Percentiles rank a stretch among this genome's conserved stretches.
Evolutionary conservation across 1,139 yeast genomes (phyloP).

Genomic region (Chernovozyma aurita): DNA sequence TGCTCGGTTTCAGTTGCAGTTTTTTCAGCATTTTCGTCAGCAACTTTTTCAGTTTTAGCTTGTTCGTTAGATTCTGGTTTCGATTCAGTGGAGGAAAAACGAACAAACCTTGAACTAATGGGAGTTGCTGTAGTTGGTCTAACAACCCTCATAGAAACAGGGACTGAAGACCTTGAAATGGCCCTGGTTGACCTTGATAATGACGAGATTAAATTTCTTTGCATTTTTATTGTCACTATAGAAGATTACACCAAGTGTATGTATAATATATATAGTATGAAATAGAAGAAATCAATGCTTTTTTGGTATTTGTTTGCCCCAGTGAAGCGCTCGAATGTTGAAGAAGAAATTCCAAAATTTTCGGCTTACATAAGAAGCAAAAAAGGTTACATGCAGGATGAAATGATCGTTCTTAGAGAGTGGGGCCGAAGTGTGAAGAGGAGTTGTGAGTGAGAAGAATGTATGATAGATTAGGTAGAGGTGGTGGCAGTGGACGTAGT

Average conservation of each 20-base stretch:
- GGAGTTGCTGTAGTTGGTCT: slow-evolving; percentile 3
- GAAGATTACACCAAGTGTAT: too few species aligned
- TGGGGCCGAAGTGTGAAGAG: too few species aligned
- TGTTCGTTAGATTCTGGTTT: slow-evolving; percentile 10
- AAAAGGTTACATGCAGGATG: too few species aligned
- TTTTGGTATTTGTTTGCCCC: neutral
- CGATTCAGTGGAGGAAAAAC: slow-evolving; percentile 9
- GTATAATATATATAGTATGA: too few species aligned
- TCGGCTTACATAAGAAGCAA: slow-evolving; percentile 2
- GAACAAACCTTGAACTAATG: slow-evolving; percentile 3
- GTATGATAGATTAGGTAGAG: too few species aligned
- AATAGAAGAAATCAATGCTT: too few species aligned
- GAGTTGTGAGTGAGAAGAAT: too few species aligned
- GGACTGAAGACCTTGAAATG: slow-evolving; percentile 3
- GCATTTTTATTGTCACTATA: slow-evolving; percentile 16
- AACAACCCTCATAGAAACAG: slow-evolving; percentile 2
- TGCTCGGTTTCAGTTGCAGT: slow-evolving; percentile 7
- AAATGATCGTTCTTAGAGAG: too few species aligned
- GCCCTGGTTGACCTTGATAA: slow-evolving; percentile 19
- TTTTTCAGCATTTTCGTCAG: slow-evolving; percentile 15
- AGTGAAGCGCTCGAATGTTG: neutral
- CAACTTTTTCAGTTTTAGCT: slow-evolving; percentile 13
- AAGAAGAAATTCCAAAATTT: slow-evolving; percentile 1
- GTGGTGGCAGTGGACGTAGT: too few species aligned
- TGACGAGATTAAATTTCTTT: slow-evolving; percentile 27